Percentiles rank a stretch among this genome's conserved stretches.
Evolutionary conservation across 1,284 basidiomycete genomes (phyloP).

Genomic region (Lignosus rhinocerotis): DNA sequence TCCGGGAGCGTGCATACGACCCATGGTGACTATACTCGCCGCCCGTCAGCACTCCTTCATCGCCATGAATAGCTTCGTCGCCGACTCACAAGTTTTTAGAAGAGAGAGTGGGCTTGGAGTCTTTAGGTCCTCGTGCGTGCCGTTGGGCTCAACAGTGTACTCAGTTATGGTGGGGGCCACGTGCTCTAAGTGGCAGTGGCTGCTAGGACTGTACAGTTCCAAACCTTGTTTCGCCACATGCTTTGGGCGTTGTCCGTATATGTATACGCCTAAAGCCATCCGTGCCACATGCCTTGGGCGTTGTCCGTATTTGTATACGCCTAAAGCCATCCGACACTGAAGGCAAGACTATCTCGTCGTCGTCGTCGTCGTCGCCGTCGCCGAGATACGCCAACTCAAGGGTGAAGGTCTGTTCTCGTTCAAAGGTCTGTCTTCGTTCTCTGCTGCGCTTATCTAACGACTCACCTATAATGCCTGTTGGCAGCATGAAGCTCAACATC

Average conservation of each 20-base stretch:
- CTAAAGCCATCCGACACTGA: conserved; percentile 33
- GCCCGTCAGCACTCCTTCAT: conserved; percentile 21
- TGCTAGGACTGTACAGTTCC: conserved; percentile 42
- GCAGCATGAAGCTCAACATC: too few relatives aligned
- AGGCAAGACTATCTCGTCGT: conserved; percentile 39
- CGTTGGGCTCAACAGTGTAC: conserved; percentile 33
- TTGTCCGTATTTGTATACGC: conserved; percentile 30
- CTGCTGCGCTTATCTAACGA: conserved; percentile 17
- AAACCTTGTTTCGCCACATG: conserved; percentile 42
- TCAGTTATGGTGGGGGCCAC: conserved; percentile 31
- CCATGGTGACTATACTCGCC: conserved; percentile 55
- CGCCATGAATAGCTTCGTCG: background rate
- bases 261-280: conserved; percentile 29
- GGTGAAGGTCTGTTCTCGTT: conserved; percentile 28
- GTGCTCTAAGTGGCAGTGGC: conserved; percentile 39
- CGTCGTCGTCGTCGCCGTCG: conserved; percentile 39
- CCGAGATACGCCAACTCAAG: conserved; percentile 36
- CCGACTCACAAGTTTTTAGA: conserved; percentile 39
- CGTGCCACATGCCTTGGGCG: conserved; percentile 28
- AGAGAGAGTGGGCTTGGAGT: conserved; percentile 38
- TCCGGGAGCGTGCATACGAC: conserved; percentile 97
- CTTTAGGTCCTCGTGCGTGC: conserved; percentile 45
- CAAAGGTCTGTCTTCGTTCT: conserved; percentile 27
- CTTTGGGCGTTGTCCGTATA: conserved; percentile 28
- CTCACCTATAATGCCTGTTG: conserved; percentile 3